Conservation (phyloP, 768 basidiomycete species). For the Hypholoma sublateritium region DNA sequence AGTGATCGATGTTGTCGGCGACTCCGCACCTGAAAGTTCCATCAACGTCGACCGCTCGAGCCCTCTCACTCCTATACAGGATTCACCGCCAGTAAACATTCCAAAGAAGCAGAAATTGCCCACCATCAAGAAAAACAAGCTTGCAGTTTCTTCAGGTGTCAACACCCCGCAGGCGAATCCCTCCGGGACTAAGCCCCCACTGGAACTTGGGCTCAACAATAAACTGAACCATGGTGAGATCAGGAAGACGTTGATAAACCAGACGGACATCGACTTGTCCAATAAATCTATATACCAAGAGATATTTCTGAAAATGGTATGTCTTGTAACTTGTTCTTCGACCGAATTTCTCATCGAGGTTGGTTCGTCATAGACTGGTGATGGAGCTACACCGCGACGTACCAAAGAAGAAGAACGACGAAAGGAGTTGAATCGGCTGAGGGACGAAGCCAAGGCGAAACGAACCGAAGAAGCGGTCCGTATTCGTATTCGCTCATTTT, state of each 20-base stretch:
- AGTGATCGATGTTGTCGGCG: slow-evolving; percentile 33
- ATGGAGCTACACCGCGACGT: slow-evolving; percentile 24
- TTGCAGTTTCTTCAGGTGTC: slow-evolving; percentile 61
- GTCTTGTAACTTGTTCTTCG: not conserved
- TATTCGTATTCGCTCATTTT: not conserved
- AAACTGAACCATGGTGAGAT: slow-evolving; percentile 17
- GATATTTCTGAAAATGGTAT: slow-evolving; percentile 55
- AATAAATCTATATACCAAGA: slow-evolving; percentile 62
- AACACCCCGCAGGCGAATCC: slow-evolving; percentile 22
- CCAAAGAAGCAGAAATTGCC: slow-evolving; percentile 26
- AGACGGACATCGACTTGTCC: slow-evolving; percentile 63
- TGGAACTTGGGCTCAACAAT: slow-evolving; percentile 17
- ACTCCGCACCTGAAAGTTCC: slow-evolving; percentile 20
- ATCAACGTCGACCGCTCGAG: slow-evolving; percentile 18
- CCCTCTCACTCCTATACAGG: slow-evolving; percentile 29
- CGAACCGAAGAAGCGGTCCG: slow-evolving; percentile 56
- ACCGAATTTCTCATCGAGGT: not conserved
- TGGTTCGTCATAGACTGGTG: slow-evolving; percentile 3
- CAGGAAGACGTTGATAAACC: slow-evolving; percentile 34
- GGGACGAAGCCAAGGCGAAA: slow-evolving; percentile 65
- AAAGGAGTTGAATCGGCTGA: slow-evolving; percentile 66
- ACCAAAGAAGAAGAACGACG: slow-evolving; percentile 67
- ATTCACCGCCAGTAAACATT: slow-evolving; percentile 20
- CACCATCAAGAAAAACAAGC: slow-evolving; percentile 61
- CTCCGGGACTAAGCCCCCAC: slow-evolving; percentile 23